phyloP scores from a whole-genome alignment of 2,329 filamentous ascomycete species.

The Lachnellula arida region DNA sequence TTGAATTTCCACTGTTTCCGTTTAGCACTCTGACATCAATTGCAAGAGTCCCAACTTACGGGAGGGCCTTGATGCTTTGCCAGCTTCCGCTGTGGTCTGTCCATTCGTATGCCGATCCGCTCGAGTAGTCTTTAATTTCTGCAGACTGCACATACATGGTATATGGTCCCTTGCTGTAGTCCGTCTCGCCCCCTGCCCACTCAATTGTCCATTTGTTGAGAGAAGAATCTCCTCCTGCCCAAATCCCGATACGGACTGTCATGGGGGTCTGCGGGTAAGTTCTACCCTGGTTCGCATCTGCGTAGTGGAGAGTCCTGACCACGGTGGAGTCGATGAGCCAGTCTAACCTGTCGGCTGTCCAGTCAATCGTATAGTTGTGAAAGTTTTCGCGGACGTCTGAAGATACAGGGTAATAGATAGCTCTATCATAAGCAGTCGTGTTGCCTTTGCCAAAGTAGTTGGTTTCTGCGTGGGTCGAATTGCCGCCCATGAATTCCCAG shows the following conservation, averaged over 20 bases:
- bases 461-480: constrained; percentile 62
- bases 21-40: constrained; percentile 16
- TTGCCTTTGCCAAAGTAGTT: constrained; percentile 77
- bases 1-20: constrained; percentile 50
- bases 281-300: constrained; percentile 54
- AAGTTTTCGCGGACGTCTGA: constrained; percentile 52
- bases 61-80: constrained; percentile 56
- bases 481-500: constrained; percentile 43
- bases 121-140: constrained; percentile 53
- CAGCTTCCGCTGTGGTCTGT: constrained; percentile 56
- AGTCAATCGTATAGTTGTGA: constrained; percentile 66
- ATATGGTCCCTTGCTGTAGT: constrained; percentile 62
- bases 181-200: constrained; percentile 65
- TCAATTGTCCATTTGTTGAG: constrained; percentile 48
- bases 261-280: constrained; percentile 73
- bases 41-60: constrained; percentile 38
- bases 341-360: constrained; percentile 60
- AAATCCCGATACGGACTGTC: constrained; percentile 61
- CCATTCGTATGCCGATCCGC: constrained; percentile 59
- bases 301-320: constrained; percentile 57
- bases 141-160: constrained; percentile 68
- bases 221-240: constrained; percentile 59
- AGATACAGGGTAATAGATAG: constrained; percentile 57
- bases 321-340: constrained; percentile 65
- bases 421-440: constrained; percentile 63